Percentiles rank a stretch among this genome's conserved stretches.
Conservation (phyloP, 2,329 filamentous ascomycete species). For the Cercospora zeina region DNA sequence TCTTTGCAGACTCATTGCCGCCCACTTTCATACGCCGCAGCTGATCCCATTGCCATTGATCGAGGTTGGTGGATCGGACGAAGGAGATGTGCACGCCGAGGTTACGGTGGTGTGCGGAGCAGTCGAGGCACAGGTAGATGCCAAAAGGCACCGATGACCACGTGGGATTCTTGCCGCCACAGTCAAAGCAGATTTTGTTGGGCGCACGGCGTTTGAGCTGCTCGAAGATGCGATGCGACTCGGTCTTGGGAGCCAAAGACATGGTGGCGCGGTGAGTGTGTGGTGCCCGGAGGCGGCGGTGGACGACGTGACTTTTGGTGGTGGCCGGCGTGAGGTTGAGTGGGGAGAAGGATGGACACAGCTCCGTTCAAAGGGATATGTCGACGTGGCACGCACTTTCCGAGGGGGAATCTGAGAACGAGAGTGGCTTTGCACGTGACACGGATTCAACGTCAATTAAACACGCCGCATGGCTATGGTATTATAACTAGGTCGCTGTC, state of each 20-base stretch:
- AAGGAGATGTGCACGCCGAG: constrained; percentile 99
- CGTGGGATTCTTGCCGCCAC: constrained; percentile 93
- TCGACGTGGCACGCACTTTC: constrained; percentile 3
- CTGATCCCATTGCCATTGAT: constrained; percentile 99
- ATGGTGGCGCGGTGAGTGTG: constrained; percentile 42
- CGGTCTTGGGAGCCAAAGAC: constrained; percentile 78
- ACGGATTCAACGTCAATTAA: background rate
- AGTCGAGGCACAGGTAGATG: constrained; percentile 97
- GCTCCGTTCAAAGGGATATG: background rate
- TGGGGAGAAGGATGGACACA: background rate
- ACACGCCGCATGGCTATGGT: background rate
- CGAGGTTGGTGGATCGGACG: constrained; percentile 95
- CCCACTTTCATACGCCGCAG: constrained; percentile 97
- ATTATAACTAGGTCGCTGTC: constrained; percentile 2
- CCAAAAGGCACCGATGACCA: constrained; percentile 92
- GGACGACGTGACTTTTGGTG: background rate
- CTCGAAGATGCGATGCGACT: constrained; percentile 97
- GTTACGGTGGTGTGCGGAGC: constrained; percentile 94
- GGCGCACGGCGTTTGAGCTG: constrained; percentile 92
- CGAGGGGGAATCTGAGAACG: constrained; percentile 1
- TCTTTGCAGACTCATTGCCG: constrained; percentile 95
- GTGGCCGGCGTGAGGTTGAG: background rate
- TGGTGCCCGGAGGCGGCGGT: constrained; percentile 9
- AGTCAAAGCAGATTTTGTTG: constrained; percentile 99
- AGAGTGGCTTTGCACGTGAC: background rate